phyloP scores from a whole-genome alignment of 2,329 filamentous ascomycete genomes.

The Trichophyton rubrum region DNA sequence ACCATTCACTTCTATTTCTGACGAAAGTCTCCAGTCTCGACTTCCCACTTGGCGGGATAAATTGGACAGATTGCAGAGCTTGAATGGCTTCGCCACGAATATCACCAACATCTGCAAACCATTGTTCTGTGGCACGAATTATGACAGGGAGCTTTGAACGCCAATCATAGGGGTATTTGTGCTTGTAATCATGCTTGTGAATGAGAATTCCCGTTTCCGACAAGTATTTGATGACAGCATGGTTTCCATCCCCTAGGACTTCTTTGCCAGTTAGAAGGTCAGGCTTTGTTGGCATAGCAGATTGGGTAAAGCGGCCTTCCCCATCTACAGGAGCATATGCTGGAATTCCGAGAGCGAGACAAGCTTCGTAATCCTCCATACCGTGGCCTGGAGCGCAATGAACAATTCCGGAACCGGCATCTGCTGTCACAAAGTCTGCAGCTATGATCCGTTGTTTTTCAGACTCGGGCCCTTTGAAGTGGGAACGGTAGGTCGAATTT shows the following conservation, averaged over 20 bases:
- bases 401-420: constrained; percentile 90
- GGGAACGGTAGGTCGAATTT: constrained; percentile 56
- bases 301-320: constrained; percentile 64
- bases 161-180: constrained; percentile 99
- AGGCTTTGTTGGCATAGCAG: constrained; percentile 62
- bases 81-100: constrained; percentile 65
- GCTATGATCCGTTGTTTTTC: constrained; percentile 58
- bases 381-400: constrained; percentile 91
- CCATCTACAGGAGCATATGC: constrained; percentile 76
- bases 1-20: constrained; percentile 85
- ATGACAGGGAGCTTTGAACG: constrained; percentile 87
- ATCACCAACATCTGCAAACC: constrained; percentile 83
- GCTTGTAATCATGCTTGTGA: constrained; percentile 56
- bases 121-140: constrained; percentile 83
- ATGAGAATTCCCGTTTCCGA: constrained; percentile 49
- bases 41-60: constrained; percentile 63
- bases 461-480: constrained; percentile 49
- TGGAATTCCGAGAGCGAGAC: constrained; percentile 55
- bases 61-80: constrained; percentile 58
- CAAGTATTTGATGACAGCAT: constrained; percentile 58
- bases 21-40: constrained; percentile 74
- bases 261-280: constrained; percentile 55
- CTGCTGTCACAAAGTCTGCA: constrained; percentile 76
- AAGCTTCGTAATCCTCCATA: constrained; percentile 88
- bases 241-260: constrained; percentile 58